These are phyloP conservation scores for Corymbia calophylla DNA, from an alignment of 441 rosid species.

Conservation along the genomic window DNA sequence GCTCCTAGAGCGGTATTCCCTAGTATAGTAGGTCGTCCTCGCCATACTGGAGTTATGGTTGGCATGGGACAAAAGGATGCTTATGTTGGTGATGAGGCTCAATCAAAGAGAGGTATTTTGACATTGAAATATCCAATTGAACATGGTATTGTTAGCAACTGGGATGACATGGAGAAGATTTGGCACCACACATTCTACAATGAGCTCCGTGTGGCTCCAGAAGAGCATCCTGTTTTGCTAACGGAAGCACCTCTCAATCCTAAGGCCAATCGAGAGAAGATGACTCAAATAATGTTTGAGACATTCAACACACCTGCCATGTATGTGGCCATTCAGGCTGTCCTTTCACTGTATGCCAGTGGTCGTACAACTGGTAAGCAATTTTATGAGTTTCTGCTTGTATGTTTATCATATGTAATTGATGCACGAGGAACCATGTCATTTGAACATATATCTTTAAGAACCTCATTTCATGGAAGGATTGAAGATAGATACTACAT, in stretches of 20 bases:
- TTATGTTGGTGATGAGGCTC: slow-evolving; percentile 52
- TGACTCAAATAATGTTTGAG: slow-evolving; percentile 70
- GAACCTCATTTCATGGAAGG: not conserved
- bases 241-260: slow-evolving; percentile 72
- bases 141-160: slow-evolving; percentile 63
- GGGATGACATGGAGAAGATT: slow-evolving; percentile 83
- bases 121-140: slow-evolving; percentile 59
- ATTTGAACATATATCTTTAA: not conserved
- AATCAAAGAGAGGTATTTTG: slow-evolving; percentile 51
- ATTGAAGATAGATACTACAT: not conserved
- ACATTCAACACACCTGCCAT: slow-evolving; percentile 44
- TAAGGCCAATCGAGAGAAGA: slow-evolving; percentile 67
- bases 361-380: slow-evolving; percentile 68
- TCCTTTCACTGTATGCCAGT: slow-evolving; percentile 65
- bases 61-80: slow-evolving; percentile 40
- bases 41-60: slow-evolving; percentile 48
- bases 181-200: slow-evolving; percentile 60
- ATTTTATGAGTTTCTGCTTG: not conserved
- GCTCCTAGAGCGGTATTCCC: slow-evolving; percentile 86
- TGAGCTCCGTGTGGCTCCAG: slow-evolving; percentile 58
- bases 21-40: slow-evolving; percentile 60
- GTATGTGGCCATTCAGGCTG: slow-evolving; percentile 57
- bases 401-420: not conserved
- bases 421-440: not conserved
- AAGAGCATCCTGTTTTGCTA: slow-evolving; percentile 70